Evolutionary conservation across 2,329 filamentous ascomycete genomes (phyloP).

Genomic region (Septoria linicola): DNA sequence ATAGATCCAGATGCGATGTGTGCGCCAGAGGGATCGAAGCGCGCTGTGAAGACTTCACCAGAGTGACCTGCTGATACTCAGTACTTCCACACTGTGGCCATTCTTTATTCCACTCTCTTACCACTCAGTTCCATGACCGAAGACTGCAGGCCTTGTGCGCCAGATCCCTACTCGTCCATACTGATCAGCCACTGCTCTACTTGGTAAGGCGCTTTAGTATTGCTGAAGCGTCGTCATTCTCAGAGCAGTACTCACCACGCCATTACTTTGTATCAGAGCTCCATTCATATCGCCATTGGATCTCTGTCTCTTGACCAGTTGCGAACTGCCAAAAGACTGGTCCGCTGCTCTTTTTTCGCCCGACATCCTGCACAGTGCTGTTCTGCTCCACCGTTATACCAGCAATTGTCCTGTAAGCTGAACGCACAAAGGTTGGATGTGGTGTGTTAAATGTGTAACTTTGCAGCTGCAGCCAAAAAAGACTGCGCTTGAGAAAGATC

Average conservation of each 20-base stretch:
- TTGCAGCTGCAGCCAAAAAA: neutral
- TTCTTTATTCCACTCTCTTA: conserved; percentile 32
- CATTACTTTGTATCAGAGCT: conserved; percentile 59
- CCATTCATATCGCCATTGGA: conserved; percentile 57
- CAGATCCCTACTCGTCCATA: conserved; percentile 58
- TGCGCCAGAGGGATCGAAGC: conserved; percentile 85
- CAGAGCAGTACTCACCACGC: conserved; percentile 55
- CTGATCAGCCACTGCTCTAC: conserved; percentile 28
- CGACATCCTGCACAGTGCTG: conserved; percentile 61
- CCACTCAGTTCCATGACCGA: conserved; percentile 92
- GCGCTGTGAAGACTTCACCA: conserved; percentile 85
- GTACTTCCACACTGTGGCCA: neutral
- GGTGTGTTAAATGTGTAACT: too few relatives aligned
- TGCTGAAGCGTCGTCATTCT: conserved; percentile 35
- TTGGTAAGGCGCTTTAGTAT: conserved; percentile 29
- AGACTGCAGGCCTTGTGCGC: conserved; percentile 80
- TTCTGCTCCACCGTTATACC: neutral
- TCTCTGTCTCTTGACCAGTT: conserved; percentile 89
- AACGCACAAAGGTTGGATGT: too few relatives aligned
- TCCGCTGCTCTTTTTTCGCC: conserved; percentile 90
- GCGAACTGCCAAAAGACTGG: conserved; percentile 73
- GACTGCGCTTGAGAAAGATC: too few relatives aligned
- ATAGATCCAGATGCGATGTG: conserved; percentile 92
- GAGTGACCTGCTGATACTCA: conserved; percentile 52
- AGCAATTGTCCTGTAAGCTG: neutral